Conservation (phyloP, 495 filamentous ascomycete genomes). For the Xylaria intraflava region DNA sequence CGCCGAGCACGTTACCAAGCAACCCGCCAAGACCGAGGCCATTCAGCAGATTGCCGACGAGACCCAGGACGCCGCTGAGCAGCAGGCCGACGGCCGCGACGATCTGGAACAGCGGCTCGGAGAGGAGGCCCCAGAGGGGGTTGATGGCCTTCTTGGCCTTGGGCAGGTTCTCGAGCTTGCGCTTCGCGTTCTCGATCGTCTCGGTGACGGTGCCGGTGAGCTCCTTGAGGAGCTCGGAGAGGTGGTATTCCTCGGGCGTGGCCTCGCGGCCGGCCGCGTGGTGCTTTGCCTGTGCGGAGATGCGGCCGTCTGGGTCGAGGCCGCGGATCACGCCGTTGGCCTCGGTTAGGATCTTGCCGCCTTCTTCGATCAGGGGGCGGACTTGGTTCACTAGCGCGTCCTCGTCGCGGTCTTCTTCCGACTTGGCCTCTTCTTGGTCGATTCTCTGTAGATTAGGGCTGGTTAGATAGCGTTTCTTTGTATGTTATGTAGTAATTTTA, state of each 20-base stretch:
- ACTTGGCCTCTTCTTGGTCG: conserved; percentile 71
- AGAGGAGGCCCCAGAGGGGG: conserved; percentile 75
- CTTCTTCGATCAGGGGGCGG: conserved; percentile 82
- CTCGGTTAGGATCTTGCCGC: conserved; percentile 70
- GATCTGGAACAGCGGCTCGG: conserved; percentile 87
- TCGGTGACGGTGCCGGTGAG: conserved; percentile 54
- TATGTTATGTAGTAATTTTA: neutral
- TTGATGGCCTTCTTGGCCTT: conserved; percentile 91
- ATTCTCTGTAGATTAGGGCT: conserved; percentile 51
- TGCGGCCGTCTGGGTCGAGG: conserved; percentile 81
- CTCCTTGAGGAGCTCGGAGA: conserved; percentile 80
- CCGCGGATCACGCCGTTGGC: conserved; percentile 86
- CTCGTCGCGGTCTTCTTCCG: conserved; percentile 89
- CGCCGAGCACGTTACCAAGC: conserved; percentile 70
- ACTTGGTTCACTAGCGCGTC: conserved; percentile 80
- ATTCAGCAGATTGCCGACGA: conserved; percentile 69
- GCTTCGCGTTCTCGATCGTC: conserved; percentile 82
- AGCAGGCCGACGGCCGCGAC: conserved; percentile 83
- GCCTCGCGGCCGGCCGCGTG: conserved; percentile 75
- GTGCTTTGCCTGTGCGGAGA: conserved; percentile 79
- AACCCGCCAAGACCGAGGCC: conserved; percentile 81
- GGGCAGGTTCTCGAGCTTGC: conserved; percentile 82
- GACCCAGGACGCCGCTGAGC: conserved; percentile 70
- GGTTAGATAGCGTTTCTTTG: neutral
- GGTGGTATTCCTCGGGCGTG: conserved; percentile 75